Conservation (phyloP, 2,329 filamentous ascomycete species). For the Fusarium heterosporum region DNA sequence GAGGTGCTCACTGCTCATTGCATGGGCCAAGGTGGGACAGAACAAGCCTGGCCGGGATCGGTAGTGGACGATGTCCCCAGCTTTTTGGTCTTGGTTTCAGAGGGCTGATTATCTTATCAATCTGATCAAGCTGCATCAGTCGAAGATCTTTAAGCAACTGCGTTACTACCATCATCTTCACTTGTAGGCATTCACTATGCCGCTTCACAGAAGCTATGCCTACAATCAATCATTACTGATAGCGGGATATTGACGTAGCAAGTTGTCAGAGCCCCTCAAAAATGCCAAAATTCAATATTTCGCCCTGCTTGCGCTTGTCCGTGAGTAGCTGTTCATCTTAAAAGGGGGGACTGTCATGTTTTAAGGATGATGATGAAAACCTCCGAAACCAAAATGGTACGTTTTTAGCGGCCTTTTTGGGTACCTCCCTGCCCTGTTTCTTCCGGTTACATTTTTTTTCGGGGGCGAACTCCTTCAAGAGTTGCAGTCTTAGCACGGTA, state of each 20-base stretch:
- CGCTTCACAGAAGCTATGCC: not conserved
- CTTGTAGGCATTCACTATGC: not conserved
- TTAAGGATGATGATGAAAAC: conserved; percentile 37
- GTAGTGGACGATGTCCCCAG: conserved; percentile 30
- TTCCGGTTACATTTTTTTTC: conserved; percentile 36
- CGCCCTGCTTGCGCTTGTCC: conserved; percentile 4
- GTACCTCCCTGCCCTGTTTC: conserved; percentile 42
- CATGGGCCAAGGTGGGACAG: conserved; percentile 31
- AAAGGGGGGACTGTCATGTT: conserved; percentile 25
- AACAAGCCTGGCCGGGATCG: conserved; percentile 10
- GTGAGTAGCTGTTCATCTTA: conserved; percentile 3
- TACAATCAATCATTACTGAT: not conserved
- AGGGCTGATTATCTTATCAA: conserved; percentile 45
- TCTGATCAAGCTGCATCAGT: conserved; percentile 47
- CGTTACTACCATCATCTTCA: not conserved
- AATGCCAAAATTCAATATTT: not conserved
- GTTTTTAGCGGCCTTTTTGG: conserved; percentile 30
- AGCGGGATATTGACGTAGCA: not conserved
- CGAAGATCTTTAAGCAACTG: conserved; percentile 33
- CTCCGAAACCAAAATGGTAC: conserved; percentile 47
- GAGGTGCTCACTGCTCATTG: conserved; percentile 24
- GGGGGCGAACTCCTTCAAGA: not conserved
- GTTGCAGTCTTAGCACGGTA: conserved; percentile 31
- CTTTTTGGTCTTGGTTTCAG: conserved; percentile 23
- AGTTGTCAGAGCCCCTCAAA: not conserved